A percentile compares a stretch with the other conserved stretches of the same genome.
phyloP scores from a whole-genome alignment of 495 filamentous ascomycete genomes.

The Podospora didyma region DNA sequence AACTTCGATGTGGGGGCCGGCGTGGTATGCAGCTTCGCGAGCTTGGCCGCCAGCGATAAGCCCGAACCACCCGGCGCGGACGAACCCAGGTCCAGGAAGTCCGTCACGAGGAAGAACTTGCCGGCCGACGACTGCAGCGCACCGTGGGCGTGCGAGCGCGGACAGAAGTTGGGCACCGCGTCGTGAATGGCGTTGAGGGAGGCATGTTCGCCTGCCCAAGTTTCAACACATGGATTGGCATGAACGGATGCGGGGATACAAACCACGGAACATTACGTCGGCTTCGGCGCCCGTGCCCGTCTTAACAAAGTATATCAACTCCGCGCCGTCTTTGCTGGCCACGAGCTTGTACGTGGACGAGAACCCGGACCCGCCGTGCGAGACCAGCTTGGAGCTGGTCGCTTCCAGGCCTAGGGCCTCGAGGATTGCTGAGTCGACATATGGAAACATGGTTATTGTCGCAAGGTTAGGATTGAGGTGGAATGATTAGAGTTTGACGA shows the following conservation, averaged over 20 bases:
- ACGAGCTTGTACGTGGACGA: slow-evolving; percentile 67
- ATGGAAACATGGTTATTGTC: no score
- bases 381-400: slow-evolving; percentile 51
- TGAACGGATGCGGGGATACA: slow-evolving; percentile 6
- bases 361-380: slow-evolving; percentile 70
- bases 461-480: no score
- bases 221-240: slow-evolving; percentile 7
- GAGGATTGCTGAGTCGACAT: slow-evolving; percentile 56
- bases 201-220: slow-evolving; percentile 65
- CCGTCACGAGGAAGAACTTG: slow-evolving; percentile 70
- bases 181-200: slow-evolving; percentile 77
- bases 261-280: slow-evolving; percentile 70
- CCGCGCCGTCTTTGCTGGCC: slow-evolving; percentile 46
- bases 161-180: slow-evolving; percentile 69
- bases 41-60: slow-evolving; percentile 62
- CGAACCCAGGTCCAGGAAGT: slow-evolving; percentile 67
- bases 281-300: slow-evolving; percentile 61
- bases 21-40: slow-evolving; percentile 76
- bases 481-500: no score
- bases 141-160: slow-evolving; percentile 67
- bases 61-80: slow-evolving; percentile 34
- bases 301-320: slow-evolving; percentile 76
- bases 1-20: slow-evolving; percentile 66
- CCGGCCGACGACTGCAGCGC: slow-evolving; percentile 43
- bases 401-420: slow-evolving; percentile 62